Evolutionary conservation across 129 eudicot species (phyloP), one percentile per base, ranked within the genome.

Genomic region (Chrysanthemum lavandulifolium): DNA sequence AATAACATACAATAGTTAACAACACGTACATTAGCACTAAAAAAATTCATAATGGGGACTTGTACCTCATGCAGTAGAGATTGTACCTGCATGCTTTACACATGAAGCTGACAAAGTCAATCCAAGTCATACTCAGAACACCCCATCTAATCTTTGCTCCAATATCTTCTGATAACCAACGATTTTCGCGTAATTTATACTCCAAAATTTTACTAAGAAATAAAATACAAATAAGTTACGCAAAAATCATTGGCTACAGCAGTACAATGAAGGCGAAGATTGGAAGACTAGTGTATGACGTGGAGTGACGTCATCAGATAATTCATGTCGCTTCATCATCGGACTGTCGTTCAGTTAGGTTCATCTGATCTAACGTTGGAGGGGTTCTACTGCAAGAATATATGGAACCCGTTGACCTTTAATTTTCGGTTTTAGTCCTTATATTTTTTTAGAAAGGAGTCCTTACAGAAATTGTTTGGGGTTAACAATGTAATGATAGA

Each of bases 51-150:
- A 33, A 23, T 48, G 15, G 40, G 40, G 12, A 60, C 13, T 23
- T 60, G 36, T 21, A 60, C 65, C 61, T 56, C 61, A 16, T 56
- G 61, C 63, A 58, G 13, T 51, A 51, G 56, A 51, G 2, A 12
- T 11, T 51, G 56, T 12, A 51, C 56, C 56, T 51, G 0, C 5
- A 12, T 51, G 56, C 56, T 10, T 4, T 33, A 33, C 43, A 33
- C 43, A 4, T 33, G 74, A 66, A 58, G 13, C 80, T 67, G 80
- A 21, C 50, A 68, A 40, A 68, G 73, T 58, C 68, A 60, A 76
- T 6, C 36, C 80, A 76, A 76, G 80, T 69, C 80, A 67, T 67
- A 76, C 80, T 68, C 80, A 63, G 61, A 67, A 76, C 63, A 56
- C 10, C 74, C 53, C 80, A 67, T 67, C 74, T 48, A 68, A 76